Evolutionary conservation across 1,139 yeast genomes (phyloP), one percentile per base, ranked within the genome.

Genomic region (Saccharomyces hybrid): DNA sequence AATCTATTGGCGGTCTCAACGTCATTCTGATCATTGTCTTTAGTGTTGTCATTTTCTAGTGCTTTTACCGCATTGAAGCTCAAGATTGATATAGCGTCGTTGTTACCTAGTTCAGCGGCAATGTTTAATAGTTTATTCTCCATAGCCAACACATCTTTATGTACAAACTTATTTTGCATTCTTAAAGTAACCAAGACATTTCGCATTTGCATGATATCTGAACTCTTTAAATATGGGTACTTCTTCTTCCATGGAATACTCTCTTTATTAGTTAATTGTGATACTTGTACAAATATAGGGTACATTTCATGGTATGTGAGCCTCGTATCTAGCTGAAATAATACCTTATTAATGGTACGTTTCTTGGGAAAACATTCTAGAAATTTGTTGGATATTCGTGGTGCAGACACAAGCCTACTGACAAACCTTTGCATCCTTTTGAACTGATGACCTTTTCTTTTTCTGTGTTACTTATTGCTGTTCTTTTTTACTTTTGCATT

Each of bases 51-150:
- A 13, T 20, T 23, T 11, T 44, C 42, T 9, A 9, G 27, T 2
- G 11, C 29, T 9, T 47, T 26, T 32, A 20, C 44, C 31, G 5
- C 26, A 59, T 77, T 86, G 72, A 77, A 89, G 46, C 89, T 81
- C 25, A 90, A 70, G 14, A 88, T 73, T 1, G 93, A 75, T 28
- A 90, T 81, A 1, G 96, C 96, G 68, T 89, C 89, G 58, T 83
- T 80, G 64, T 86, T 81, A 1, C 96, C 96, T 63, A 82, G 63
- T 63, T 88, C 95, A 0, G 96, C 96, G 6, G 96, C 90, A 55
- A 79, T 79, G 61, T 88, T 95, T 8, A 89, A 79, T 47, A 89
- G 69, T 59, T 81, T 84, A 59, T 83, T 80, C 65, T 89, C 96
- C 28, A 89, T 70, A 8, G 71, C 78, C 2, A 85, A 73, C 49